Conservation (phyloP, 257 asterid species). For the Sherardia arvensis region DNA sequence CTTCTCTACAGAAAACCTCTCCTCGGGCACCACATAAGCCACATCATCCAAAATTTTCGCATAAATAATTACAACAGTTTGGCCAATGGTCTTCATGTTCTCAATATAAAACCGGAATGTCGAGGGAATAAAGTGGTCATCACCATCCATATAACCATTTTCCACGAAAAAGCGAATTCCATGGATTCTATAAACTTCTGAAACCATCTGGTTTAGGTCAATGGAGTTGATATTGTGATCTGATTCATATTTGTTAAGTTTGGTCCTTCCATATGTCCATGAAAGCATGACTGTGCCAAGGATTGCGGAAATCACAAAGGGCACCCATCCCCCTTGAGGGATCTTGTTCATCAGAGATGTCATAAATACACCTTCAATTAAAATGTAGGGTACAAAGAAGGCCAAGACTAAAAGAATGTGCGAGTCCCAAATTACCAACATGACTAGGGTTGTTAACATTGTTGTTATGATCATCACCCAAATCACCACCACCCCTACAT, state of each 20-base stretch:
- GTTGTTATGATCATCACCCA: conserved; percentile 83
- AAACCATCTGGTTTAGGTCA: conserved; percentile 33
- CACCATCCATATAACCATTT: no score
- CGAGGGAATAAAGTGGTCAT: no score
- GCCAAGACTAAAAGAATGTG: conserved; percentile 28
- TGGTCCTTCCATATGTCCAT: conserved; percentile 56
- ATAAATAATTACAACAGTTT: no score
- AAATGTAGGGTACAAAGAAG: conserved; percentile 43
- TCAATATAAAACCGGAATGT: no score
- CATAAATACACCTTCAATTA: conserved; percentile 55
- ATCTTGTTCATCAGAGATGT: conserved; percentile 49
- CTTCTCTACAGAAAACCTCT: no score
- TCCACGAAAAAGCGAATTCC: no score
- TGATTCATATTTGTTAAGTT: conserved; percentile 36
- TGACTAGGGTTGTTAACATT: conserved; percentile 36
- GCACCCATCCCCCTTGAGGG: conserved; percentile 83
- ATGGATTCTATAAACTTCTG: conserved; percentile 24
- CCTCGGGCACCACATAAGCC: no score
- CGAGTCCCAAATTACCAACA: conserved; percentile 52
- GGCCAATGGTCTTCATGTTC: no score
- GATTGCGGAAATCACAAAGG: conserved; percentile 52
- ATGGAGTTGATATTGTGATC: conserved; percentile 31
- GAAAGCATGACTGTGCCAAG: conserved; percentile 45
- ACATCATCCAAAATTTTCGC: no score
- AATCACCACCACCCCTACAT: conserved; percentile 42